Percentiles rank a stretch among this genome's conserved stretches.
Evolutionary conservation across 192 early-diverging fungal species (phyloP).

Genomic region (Coemansia erecta): DNA sequence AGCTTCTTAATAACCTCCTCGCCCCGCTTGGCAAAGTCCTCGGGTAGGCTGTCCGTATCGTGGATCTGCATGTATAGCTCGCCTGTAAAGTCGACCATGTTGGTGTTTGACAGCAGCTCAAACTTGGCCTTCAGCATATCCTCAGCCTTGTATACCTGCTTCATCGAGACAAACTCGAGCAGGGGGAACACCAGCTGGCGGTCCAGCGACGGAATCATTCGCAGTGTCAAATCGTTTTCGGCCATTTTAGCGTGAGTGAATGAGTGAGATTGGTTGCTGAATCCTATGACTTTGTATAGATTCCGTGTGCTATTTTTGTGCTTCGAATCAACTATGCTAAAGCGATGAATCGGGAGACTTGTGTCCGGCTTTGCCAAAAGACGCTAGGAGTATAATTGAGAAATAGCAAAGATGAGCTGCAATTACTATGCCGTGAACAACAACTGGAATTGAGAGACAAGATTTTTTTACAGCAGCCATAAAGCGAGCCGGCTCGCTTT

Average conservation of each 20-base stretch:
- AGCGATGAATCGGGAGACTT: too few species aligned
- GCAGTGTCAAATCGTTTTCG: conserved; percentile 75
- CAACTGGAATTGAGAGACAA: too few species aligned
- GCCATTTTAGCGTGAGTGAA: conserved; percentile 38
- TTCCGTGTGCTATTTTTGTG: too few species aligned
- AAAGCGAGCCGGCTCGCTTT: too few species aligned
- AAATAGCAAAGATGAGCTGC: too few species aligned
- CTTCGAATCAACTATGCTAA: too few species aligned
- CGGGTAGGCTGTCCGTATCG: conserved; percentile 68
- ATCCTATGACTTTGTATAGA: too few species aligned
- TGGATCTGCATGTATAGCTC: conserved; percentile 81
- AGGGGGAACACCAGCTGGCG: conserved; percentile 90
- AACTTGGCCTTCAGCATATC: conserved; percentile 85
- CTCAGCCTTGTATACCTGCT: conserved; percentile 76
- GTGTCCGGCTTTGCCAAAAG: not conserved
- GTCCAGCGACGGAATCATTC: conserved; percentile 86
- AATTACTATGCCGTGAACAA: too few species aligned
- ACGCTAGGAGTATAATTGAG: not conserved
- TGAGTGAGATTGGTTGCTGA: not conserved
- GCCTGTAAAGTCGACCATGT: conserved; percentile 94
- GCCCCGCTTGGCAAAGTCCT: conserved; percentile 73
- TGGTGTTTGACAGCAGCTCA: conserved; percentile 81
- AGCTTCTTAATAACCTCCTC: conserved; percentile 72
- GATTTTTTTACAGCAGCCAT: too few species aligned
- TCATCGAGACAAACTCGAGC: conserved; percentile 80